A percentile compares a stretch with the other conserved stretches of the same genome.
Conservation (phyloP, 2,329 filamentous ascomycete species). For the Gaeumannomyces sp. region DNA sequence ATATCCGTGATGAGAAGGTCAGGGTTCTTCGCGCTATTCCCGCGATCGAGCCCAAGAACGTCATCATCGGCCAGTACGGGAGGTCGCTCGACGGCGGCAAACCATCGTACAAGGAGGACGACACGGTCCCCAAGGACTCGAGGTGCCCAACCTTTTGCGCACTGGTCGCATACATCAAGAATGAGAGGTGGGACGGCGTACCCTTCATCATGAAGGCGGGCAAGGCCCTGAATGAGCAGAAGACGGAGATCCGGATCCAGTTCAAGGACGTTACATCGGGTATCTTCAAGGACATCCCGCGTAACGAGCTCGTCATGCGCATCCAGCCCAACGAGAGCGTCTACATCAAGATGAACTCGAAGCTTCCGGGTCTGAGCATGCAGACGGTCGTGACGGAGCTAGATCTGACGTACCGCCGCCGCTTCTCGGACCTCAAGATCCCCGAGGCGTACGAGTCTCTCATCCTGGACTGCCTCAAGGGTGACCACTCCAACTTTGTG, state of each 20-base stretch:
- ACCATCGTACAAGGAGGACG: conserved; percentile 97
- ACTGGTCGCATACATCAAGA: conserved; percentile 97
- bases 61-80: conserved; percentile 98
- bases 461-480: conserved; percentile 95
- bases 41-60: conserved; percentile 96
- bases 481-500: conserved; percentile 99
- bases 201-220: conserved; percentile 99
- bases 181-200: conserved; percentile 98
- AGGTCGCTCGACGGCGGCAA: conserved; percentile 94
- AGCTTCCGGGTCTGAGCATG: conserved; percentile 96
- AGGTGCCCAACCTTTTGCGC: conserved; percentile 98
- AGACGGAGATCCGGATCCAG: conserved; percentile 98
- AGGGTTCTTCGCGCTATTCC: conserved; percentile 90
- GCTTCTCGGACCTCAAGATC: conserved; percentile 99
- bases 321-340: conserved; percentile 99
- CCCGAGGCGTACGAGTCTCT: conserved; percentile 98
- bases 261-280: conserved; percentile 99
- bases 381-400: conserved; percentile 98
- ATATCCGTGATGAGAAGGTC: conserved; percentile 98
- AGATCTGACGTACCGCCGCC: conserved; percentile 93
- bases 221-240: conserved; percentile 98
- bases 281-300: conserved; percentile 99
- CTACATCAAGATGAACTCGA: conserved; percentile 99
- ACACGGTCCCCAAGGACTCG: conserved; percentile 95
- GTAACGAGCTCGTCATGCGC: conserved; percentile 98